These are phyloP conservation scores for Candida mesenterica DNA, from an alignment of 1,139 yeast genomes.

Conservation along the genomic window DNA sequence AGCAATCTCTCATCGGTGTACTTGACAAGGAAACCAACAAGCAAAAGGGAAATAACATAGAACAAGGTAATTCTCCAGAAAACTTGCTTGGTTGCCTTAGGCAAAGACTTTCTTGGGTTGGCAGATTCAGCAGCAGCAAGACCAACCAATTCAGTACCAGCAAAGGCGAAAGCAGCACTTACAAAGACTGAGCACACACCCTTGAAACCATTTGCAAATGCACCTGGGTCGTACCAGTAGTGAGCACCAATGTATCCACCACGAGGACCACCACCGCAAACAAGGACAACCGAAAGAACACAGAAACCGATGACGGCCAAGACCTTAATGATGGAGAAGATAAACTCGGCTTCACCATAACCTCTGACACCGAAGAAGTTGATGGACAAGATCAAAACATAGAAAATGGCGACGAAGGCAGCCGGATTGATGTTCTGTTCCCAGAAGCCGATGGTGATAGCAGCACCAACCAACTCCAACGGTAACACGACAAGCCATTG, in stretches of 20 bases:
- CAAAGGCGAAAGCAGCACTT: slow-evolving; percentile 43
- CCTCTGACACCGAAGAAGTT: slow-evolving; percentile 43
- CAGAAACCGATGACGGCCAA: slow-evolving; percentile 39
- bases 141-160: slow-evolving; percentile 49
- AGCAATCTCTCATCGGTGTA: slow-evolving; percentile 51
- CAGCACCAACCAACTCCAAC: slow-evolving; percentile 65
- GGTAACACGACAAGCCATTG: slow-evolving; percentile 81
- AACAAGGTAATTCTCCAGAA: slow-evolving; percentile 69
- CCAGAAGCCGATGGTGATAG: slow-evolving; percentile 39
- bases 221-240: slow-evolving; percentile 47
- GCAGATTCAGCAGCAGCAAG: slow-evolving; percentile 44
- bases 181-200: slow-evolving; percentile 45
- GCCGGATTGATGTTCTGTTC: slow-evolving; percentile 31
- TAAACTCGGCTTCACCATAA: slow-evolving; percentile 45
- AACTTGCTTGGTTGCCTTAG: slow-evolving; percentile 69
- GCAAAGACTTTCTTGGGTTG: slow-evolving; percentile 55
- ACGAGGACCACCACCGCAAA: slow-evolving; percentile 38
- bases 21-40: slow-evolving; percentile 70
- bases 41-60: slow-evolving; percentile 56
- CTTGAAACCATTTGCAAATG: slow-evolving; percentile 41
- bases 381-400: slow-evolving; percentile 31
- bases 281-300: slow-evolving; percentile 38
- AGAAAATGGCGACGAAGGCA: slow-evolving; percentile 40
- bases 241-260: slow-evolving; percentile 45
- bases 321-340: slow-evolving; percentile 37